These are phyloP conservation scores for Trichophyton mentagrophytes DNA, from an alignment of 2,329 filamentous ascomycete species.

Conservation along the genomic window DNA sequence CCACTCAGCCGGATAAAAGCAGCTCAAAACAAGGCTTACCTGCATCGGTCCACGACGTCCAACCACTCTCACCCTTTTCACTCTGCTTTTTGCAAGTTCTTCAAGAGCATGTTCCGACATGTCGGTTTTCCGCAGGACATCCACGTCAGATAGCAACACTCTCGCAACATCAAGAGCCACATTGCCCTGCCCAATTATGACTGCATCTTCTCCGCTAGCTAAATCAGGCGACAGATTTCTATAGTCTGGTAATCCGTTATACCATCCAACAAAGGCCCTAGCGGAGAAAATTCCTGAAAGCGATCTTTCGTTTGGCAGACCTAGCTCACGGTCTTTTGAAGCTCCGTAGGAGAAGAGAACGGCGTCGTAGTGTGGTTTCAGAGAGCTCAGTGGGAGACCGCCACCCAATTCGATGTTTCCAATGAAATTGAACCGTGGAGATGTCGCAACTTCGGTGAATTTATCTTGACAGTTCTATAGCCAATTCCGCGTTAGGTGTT, in stretches of 20 bases:
- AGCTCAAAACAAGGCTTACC: constrained; percentile 33
- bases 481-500: background rate
- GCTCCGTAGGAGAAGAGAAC: constrained; percentile 90
- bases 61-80: constrained; percentile 74
- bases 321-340: constrained; percentile 64
- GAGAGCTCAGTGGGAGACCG: constrained; percentile 50
- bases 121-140: constrained; percentile 66
- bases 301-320: constrained; percentile 62
- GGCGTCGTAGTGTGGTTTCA: constrained; percentile 79
- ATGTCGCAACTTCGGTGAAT: constrained; percentile 75
- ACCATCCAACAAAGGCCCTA: constrained; percentile 92
- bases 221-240: constrained; percentile 60
- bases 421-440: constrained; percentile 74
- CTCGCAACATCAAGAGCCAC: constrained; percentile 89
- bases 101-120: constrained; percentile 77
- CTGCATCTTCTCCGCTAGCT: constrained; percentile 61
- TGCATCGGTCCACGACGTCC: constrained; percentile 82
- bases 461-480: constrained; percentile 82
- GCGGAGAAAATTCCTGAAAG: constrained; percentile 71
- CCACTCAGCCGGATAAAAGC: background rate
- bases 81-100: constrained; percentile 54
- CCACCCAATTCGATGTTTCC: constrained; percentile 75
- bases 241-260: constrained; percentile 85
- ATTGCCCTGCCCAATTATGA: constrained; percentile 90
- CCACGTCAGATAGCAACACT: constrained; percentile 65